phyloP scores from a whole-genome alignment of 306 rosid species.

The Prunus mongolica region DNA sequence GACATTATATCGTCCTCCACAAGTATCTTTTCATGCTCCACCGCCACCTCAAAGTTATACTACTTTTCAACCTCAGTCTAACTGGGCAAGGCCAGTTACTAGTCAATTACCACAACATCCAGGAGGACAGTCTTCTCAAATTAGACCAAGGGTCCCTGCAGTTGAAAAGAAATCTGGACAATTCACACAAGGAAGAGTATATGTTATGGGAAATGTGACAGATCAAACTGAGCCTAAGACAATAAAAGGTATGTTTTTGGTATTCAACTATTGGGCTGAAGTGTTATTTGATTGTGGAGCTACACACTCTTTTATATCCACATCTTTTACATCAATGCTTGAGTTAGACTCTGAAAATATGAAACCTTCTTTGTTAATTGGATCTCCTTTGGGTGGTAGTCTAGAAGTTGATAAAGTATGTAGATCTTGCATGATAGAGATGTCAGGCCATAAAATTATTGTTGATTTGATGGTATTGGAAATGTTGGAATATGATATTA shows the following conservation, averaged over 20 bases:
- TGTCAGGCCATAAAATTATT: background rate
- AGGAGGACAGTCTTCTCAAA: background rate
- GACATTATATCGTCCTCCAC: background rate
- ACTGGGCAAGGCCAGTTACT: background rate
- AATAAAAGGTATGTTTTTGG: background rate
- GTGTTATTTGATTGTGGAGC: background rate
- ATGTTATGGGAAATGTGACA: background rate
- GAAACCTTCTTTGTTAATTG: background rate
- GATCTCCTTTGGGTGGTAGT: background rate
- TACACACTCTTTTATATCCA: background rate
- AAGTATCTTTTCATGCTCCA: background rate
- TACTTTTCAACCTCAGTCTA: background rate
- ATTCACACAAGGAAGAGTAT: background rate
- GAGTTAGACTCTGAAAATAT: background rate
- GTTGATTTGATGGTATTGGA: background rate
- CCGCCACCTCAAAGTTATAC: too few species aligned
- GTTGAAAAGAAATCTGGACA: background rate
- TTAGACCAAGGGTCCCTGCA: too few species aligned
- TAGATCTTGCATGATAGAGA: background rate
- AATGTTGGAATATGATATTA: background rate
- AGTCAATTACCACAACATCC: background rate
- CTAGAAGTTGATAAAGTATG: background rate
- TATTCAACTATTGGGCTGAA: background rate
- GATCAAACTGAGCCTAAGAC: background rate
- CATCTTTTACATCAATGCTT: background rate